A percentile compares a stretch with the other conserved stretches of the same genome.
These are phyloP conservation scores for Erysimum pusillum DNA, from an alignment of 441 rosid genomes.

Conservation along the genomic window DNA sequence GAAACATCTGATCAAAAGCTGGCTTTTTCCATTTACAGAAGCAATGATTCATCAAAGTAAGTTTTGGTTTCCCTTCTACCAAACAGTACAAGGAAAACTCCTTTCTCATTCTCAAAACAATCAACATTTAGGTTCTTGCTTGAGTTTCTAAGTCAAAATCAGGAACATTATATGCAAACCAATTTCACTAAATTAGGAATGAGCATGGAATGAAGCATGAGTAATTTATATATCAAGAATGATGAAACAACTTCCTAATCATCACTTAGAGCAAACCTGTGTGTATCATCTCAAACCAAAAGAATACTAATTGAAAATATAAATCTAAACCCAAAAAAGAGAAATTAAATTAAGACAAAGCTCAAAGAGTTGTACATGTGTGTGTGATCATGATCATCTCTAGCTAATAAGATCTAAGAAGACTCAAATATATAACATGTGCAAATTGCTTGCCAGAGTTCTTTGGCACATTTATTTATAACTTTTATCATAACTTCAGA, in stretches of 20 bases:
- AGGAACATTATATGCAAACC: constrained; percentile 21
- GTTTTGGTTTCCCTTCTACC: constrained; percentile 40
- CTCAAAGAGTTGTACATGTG: constrained; percentile 16
- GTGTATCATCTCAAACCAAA: constrained; percentile 21
- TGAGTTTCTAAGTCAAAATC: constrained; percentile 24
- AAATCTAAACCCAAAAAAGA: constrained; percentile 2
- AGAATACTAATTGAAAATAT: constrained; percentile 31
- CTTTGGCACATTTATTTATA: constrained; percentile 8
- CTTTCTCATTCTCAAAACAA: constrained; percentile 27
- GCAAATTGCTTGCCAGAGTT: constrained; percentile 5
- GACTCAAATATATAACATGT: constrained; percentile 20
- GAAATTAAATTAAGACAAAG: constrained; percentile 8
- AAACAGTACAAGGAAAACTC: constrained; percentile 1
- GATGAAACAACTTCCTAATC: constrained; percentile 26
- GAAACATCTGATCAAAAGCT: constrained; percentile 48
- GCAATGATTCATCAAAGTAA: constrained; percentile 36
- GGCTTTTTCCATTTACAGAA: constrained; percentile 38
- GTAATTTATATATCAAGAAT: constrained; percentile 6
- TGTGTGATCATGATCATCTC: constrained; percentile 39
- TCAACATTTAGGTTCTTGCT: constrained; percentile 23
- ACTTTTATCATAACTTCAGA: constrained; percentile 17
- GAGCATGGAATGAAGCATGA: constrained; percentile 32
- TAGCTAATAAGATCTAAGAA: constrained; percentile 1
- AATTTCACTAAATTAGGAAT: constrained; percentile 23
- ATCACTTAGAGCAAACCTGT: constrained; percentile 4